These are phyloP conservation scores for Asclepias syriaca DNA, from an alignment of 257 asterid genomes.

Conservation along the genomic window DNA sequence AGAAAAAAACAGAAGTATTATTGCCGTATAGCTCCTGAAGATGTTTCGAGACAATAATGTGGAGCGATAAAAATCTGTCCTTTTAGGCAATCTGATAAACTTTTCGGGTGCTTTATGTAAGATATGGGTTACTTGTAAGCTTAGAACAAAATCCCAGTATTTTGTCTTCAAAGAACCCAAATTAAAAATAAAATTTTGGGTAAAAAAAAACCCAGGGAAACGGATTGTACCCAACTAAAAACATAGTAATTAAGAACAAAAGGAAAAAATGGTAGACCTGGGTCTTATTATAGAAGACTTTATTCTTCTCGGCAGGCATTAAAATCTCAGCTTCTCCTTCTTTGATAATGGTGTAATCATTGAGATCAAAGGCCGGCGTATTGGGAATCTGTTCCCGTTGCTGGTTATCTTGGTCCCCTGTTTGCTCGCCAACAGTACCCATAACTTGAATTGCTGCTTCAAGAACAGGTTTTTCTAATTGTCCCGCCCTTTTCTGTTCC, in stretches of 20 bases:
- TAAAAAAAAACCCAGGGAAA: not conserved
- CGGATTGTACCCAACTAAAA: not conserved
- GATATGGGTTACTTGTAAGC: not conserved
- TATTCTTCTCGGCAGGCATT: slow-evolving; percentile 70
- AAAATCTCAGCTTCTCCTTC: slow-evolving; percentile 97
- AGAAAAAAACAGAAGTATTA: not conserved
- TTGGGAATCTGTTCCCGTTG: slow-evolving; percentile 21
- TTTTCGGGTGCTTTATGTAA: not conserved
- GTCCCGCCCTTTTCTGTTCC: not conserved
- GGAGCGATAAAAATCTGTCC: not conserved
- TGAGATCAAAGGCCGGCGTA: slow-evolving; percentile 47
- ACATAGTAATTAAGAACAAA: not conserved
- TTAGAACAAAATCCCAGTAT: not conserved
- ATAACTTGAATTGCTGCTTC: slow-evolving; percentile 17
- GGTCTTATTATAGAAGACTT: slow-evolving; percentile 83
- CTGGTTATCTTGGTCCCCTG: slow-evolving; percentile 36
- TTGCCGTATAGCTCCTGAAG: not conserved
- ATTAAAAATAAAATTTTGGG: not conserved
- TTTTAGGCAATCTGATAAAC: not conserved
- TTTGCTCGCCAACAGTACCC: slow-evolving; percentile 35
- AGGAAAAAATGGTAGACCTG: slow-evolving; percentile 47
- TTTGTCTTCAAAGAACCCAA: not conserved
- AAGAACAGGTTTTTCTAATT: not conserved
- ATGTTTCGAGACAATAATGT: not conserved
- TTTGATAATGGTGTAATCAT: slow-evolving; percentile 59